Evolutionary conservation across 805 yeast genomes (phyloP).

Genomic region (Tetrapisispora nanseiensis): DNA sequence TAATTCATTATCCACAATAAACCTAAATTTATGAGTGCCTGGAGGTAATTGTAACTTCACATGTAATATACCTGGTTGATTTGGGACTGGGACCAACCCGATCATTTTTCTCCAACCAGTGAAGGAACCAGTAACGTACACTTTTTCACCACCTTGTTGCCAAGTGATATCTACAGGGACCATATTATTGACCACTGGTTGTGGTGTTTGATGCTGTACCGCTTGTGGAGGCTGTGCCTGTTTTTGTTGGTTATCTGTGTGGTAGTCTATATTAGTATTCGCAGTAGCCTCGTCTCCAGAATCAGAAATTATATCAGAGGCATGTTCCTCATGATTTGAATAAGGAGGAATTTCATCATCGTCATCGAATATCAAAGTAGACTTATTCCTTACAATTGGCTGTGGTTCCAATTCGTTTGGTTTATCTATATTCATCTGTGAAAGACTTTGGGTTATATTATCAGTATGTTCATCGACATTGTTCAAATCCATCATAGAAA

Average conservation of each 20-base stretch:
- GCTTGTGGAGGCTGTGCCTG: conserved; percentile 4
- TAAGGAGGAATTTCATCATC: conserved; percentile 44
- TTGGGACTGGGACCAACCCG: conserved; percentile 46
- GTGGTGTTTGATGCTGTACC: conserved; percentile 1
- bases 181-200: conserved; percentile 11
- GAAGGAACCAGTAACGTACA: conserved; percentile 93
- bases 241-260: conserved; percentile 1
- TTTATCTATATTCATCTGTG: conserved; percentile 29
- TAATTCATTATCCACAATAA: conserved; percentile 88
- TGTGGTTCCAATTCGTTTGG: conserved; percentile 16
- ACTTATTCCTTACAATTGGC: conserved; percentile 42
- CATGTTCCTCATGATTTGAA: conserved; percentile 24
- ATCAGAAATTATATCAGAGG: conserved; percentile 5
- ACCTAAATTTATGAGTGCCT: conserved; percentile 88
- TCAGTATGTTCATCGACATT: conserved; percentile 6
- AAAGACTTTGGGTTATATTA: conserved; percentile 23
- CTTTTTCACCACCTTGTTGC: conserved; percentile 95
- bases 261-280: not conserved
- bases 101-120: conserved; percentile 99
- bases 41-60: conserved; percentile 72
- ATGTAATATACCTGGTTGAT: conserved; percentile 35
- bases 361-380: conserved; percentile 60
- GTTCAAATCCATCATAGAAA: conserved; percentile 21
- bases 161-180: conserved; percentile 66
- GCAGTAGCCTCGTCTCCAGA: conserved; percentile 7